Conservation (phyloP, 2,329 filamentous ascomycete species). For the Leptodontidium sp. region DNA sequence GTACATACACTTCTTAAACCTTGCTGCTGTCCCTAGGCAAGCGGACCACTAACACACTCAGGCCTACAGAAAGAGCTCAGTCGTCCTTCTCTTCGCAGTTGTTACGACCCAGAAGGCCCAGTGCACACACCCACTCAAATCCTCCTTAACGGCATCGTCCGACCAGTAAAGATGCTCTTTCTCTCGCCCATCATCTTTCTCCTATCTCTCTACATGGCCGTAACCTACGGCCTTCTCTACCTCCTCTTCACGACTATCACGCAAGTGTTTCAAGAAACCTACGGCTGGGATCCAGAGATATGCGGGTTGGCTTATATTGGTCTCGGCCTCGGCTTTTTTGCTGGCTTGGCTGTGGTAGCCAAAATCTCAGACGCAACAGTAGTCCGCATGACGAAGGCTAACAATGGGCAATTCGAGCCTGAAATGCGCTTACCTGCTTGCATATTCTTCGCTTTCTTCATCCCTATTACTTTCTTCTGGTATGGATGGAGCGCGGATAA, state of each 20-base stretch:
- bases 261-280: constrained; percentile 56
- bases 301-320: constrained; percentile 55
- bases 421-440: constrained; percentile 51
- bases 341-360: constrained; percentile 53
- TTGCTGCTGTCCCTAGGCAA: constrained; percentile 18
- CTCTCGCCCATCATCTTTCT: constrained; percentile 51
- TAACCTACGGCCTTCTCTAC: constrained; percentile 63
- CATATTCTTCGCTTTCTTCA: constrained; percentile 53
- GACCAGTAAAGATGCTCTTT: constrained; percentile 56
- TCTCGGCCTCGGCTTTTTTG: constrained; percentile 53
- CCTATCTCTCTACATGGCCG: constrained; percentile 58
- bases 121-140: constrained; percentile 40
- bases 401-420: constrained; percentile 47
- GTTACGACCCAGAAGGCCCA: constrained; percentile 50
- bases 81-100: constrained; percentile 53
- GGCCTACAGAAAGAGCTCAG: constrained; percentile 54
- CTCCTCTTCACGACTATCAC: constrained; percentile 61
- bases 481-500: constrained; percentile 57
- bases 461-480: constrained; percentile 59
- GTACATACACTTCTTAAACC: background rate
- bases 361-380: constrained; percentile 55
- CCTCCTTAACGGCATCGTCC: constrained; percentile 54
- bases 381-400: constrained; percentile 55
- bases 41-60: constrained; percentile 9
- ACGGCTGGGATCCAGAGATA: constrained; percentile 53